Conservation (phyloP, 371 early-diverging fungal species). For the Encephalitozoon hellem region DNA sequence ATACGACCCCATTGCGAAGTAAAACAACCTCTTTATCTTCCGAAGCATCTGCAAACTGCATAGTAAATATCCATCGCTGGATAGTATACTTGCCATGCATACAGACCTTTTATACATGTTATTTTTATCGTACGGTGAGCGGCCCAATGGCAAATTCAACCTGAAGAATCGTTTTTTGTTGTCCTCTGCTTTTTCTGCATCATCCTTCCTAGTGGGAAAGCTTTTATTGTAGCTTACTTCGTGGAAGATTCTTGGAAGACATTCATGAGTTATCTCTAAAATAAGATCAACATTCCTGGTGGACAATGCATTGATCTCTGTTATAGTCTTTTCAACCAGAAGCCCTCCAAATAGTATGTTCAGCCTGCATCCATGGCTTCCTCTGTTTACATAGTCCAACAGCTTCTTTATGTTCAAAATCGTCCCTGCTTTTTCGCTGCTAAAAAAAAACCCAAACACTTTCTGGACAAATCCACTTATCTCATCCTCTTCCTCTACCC, state of each 20-base stretch:
- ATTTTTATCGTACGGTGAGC: neutral
- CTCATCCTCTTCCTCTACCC: neutral
- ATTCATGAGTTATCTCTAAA: neutral
- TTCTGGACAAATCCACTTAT: neutral
- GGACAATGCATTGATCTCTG: neutral
- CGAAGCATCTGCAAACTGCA: neutral
- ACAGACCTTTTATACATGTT: neutral
- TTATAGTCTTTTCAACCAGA: neutral
- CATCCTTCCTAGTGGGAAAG: too few species aligned
- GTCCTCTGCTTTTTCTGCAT: neutral
- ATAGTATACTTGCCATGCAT: neutral
- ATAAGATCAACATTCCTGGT: neutral
- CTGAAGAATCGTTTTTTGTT: neutral
- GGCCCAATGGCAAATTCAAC: neutral
- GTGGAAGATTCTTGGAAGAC: neutral
- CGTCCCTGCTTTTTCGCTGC: neutral
- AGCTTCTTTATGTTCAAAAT: slow-evolving; percentile 4
- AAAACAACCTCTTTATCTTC: slow-evolving; percentile 1
- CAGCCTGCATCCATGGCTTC: neutral
- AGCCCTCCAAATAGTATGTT: slow-evolving; percentile 1
- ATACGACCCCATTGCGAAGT: slow-evolving; percentile 9
- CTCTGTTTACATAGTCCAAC: neutral
- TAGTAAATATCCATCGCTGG: neutral
- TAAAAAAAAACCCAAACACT: neutral
- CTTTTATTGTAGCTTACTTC: neutral